Base-by-base conservation (phyloP, 2,329 filamentous ascomycete species). In the Oidium heveae region DNA sequence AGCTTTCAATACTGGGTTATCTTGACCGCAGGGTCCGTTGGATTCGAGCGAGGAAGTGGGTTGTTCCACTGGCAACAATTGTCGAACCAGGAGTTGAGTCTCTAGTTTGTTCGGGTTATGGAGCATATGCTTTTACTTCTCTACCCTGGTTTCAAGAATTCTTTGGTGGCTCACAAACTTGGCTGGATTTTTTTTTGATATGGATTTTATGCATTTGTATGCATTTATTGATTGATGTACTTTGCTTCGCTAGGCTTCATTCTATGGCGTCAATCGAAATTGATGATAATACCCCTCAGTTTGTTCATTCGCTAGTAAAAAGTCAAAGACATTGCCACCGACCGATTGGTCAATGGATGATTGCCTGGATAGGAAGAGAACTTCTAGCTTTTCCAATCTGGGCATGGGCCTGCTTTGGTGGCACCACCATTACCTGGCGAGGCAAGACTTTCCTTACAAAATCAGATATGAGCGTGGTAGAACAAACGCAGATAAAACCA, bases 41-140 rank as follows among this genome's bases (percentile, higher is more conserved):
- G 91, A 71, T 96, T 24, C 78, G 91, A 6, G 93, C 94, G 1
- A 75, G 91, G 49, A 98, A 98, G 66, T 96, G 86, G 71, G 95
- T 89, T 0, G 91, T 98, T 15, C 74, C 86, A 1, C 72, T 83
- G 0, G 93, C 91, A 0, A 96, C 93, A 0, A 70, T 95, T 1
- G 85, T 95, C 2, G 91, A 98, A 65, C 91, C 89, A 0, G 88
- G 87, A 1, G 87, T 93, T 0, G 91, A 98, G 66, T 83, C 82
- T 32, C 75, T 98, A 36, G 65, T 96, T 0, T 95, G 87, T 68
- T 86, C 82, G 22, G 68, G 80, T 0, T 87, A 93, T 63, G 79
- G 87, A 46, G 76, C 86, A 1, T 94, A 83, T 66, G 86, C 81
- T 0, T 63, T 86, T 2, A 93, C 85, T 0, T 86, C 81, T 0